Conservation (phyloP, 2,329 filamentous ascomycete genomes). For the Elsinoe arachidis region DNA sequence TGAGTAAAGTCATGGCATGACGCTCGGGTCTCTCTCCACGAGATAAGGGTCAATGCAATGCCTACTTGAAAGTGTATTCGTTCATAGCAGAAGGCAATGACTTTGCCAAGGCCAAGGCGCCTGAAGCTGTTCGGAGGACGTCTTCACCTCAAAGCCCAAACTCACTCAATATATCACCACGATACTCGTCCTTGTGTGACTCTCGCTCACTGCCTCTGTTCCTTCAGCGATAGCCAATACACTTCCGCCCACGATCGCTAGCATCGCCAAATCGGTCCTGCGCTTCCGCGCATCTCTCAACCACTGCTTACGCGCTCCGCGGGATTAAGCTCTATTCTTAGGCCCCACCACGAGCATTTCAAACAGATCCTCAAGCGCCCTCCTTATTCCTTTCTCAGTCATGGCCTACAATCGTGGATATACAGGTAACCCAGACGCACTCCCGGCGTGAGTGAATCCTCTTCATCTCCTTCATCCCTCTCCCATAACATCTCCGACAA, state of each 20-base stretch:
- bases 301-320: constrained; percentile 4
- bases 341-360: constrained; percentile 4
- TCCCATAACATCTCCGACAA: background rate
- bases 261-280: background rate
- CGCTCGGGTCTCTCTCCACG: too few species aligned
- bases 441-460: constrained; percentile 64
- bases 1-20: background rate
- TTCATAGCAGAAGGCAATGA: background rate
- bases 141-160: background rate
- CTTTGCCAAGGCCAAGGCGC: background rate
- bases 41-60: too few species aligned
- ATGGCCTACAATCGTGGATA: constrained; percentile 95
- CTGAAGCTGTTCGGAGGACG: background rate
- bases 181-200: background rate
- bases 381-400: background rate
- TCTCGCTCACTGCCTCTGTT: background rate
- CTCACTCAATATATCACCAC: background rate
- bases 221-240: background rate
- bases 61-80: too few species aligned
- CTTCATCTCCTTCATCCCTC: background rate
- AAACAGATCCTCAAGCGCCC: background rate
- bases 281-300: background rate
- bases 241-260: too few species aligned
- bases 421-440: constrained; percentile 70
- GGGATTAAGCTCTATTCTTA: background rate